Conservation (phyloP, 164 flowering plant species). For the Magnolia officinalis region DNA sequence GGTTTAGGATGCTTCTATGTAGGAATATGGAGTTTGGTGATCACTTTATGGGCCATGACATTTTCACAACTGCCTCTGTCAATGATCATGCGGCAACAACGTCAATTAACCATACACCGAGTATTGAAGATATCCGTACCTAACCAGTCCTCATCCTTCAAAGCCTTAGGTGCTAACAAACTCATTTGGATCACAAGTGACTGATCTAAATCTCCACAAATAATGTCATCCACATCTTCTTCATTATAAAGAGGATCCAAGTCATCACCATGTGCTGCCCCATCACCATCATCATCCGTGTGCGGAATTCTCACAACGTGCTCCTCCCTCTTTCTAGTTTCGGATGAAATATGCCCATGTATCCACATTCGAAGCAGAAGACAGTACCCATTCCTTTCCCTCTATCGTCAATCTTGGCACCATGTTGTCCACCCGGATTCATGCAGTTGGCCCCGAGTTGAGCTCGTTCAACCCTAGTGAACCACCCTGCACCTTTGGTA, state of each 20-base stretch:
- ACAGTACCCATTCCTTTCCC: background rate
- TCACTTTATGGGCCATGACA: background rate
- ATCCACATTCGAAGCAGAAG: background rate
- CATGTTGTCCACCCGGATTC: background rate
- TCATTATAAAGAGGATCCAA: background rate
- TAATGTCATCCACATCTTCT: background rate
- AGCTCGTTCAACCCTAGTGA: background rate
- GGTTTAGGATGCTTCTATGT: no score
- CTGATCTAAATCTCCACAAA: background rate
- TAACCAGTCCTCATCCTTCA: background rate
- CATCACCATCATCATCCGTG: background rate
- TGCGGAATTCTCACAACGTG: background rate
- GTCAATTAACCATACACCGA: background rate
- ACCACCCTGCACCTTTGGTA: no score
- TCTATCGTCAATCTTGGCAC: background rate
- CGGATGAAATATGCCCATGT: background rate
- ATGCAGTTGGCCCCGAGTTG: background rate
- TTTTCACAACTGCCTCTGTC: background rate
- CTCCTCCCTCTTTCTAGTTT: background rate
- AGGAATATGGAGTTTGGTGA: no score
- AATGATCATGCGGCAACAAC: background rate
- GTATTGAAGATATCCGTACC: background rate
- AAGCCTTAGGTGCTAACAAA: background rate
- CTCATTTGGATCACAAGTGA: background rate
- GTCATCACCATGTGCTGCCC: background rate